Base-by-base conservation (phyloP, 768 basidiomycete species). In the Termitomyces sp. region DNA sequence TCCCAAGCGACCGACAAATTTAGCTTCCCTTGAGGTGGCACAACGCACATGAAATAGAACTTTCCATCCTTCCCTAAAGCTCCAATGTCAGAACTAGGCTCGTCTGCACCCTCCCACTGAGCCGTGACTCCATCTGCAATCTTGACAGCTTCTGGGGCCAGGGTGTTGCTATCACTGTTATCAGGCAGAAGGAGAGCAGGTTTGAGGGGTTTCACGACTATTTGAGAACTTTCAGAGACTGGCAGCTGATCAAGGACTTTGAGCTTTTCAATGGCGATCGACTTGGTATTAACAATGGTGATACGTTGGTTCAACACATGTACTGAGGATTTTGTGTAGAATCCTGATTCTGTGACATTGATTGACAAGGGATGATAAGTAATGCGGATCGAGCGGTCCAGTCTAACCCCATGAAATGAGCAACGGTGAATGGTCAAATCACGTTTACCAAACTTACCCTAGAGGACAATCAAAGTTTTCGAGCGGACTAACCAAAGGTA, bases 401-500 rank as follows among this genome's bases (percentile, higher is more conserved):
- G 51, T 4, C 76, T 77, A 58, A 45, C 12, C 4, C 10, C 39
- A 20, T 37, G 33, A 29, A 29, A 29, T 16, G 37, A 39, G 15
- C 33, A 34, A 49, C 8, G 29, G 26, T 10, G 20, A 44, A 13
- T n/a, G n/a, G n/a, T n/a, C 8, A 20, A 31, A 54, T n/a, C 20
- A 16, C 54, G 16, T 54, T 34, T 26, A 54, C 9, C 34, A 13
- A 16, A 64, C 73, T 16, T 62, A 78, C 78, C 78, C 78, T 20
- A 80, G 72, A 7, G 76, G 70, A 65, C 75, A 79, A 47, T 76
- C 74, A 55, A 80, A 80, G 31, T 63, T 75, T 58, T 80, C 78
- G 39, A 74, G 68, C 7, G 77, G 75, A 45, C 74, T 76, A 10
- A 79, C 75, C 13, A 70, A 59, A 1, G 74, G 72, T 5, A 85